Evolutionary conservation across 2,329 filamentous ascomycete species (phyloP), one percentile per base, ranked within the genome.

Genomic region (Fusarium sp.): DNA sequence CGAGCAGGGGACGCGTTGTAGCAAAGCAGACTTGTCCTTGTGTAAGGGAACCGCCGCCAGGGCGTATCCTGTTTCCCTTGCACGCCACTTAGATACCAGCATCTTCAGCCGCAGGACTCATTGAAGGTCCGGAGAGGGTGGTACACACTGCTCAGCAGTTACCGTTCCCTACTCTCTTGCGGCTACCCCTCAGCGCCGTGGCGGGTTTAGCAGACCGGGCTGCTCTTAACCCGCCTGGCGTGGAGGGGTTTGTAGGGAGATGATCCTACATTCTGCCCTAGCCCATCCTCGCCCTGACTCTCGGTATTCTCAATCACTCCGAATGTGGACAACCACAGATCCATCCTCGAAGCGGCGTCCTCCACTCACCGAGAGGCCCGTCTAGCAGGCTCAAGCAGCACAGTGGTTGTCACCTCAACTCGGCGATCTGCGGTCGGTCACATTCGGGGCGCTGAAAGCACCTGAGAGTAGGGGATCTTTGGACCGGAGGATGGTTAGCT

Each of bases 1-100:
- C 76, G 75, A 79, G 77, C 79, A 80, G 78, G 77, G 77, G 75
- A 75, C 75, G 75, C 75, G 75, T 72, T 75, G 67, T 74, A 76
- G 72, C 73, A 72, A 70, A 77, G 71, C 75, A 75, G 75, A 77
- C 76, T 77, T 79, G 72, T 77, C 73, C 75, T 79, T 76, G 73
- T 75, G 72, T 61, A 69, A 74, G 74, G 65, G 68, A 40, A 59
- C 46, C 62, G 62, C 73, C 76, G 22, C 78, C 77, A 65, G 77
- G 77, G 77, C 75, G 67, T 61, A 65, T 68, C 70, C 62, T 64
- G 65, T 70, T 61, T 51, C 60, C 55, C 63, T 58, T 22, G 55
- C 74, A 77, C 75, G 56, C 70, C 57, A 74, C 69, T 65, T 67
- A 69, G 62, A 71, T 75, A 75, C 76, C 79, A 80, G 78, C 78